Base-by-base conservation (phyloP, 148 eudicot species). In the Gaultheria prostrata region DNA sequence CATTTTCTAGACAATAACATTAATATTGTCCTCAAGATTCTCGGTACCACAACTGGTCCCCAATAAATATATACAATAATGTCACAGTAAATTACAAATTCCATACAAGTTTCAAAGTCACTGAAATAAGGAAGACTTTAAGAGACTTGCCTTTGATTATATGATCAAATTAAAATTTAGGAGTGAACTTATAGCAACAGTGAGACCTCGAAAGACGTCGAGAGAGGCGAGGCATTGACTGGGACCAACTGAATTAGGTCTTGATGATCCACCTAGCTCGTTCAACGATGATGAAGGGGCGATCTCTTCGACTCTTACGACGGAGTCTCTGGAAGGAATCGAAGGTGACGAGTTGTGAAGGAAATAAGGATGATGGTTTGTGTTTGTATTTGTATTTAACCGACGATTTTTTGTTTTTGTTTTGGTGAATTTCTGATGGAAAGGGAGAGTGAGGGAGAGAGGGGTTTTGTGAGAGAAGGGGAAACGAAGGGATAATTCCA, bases 161-260 rank as follows among this genome's bases (percentile, higher is more conserved):
- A 14, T 14, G 24, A 20, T 73, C 10, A 30, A 73, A 71, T 2
- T 39, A 35, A 15, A 63, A n/a, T 56, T 20, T 43, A 12, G 32
- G 50, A 18, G 35, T 33, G 78, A 1, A 67, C 88, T 2, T 87
- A 94, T 97, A 11, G 93, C 93, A 88, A 94, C 88, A 10, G 95
- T 91, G 85, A 93, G 90, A 71, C 98, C 98, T 51, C 98, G 95
- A 87, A 94, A 92, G 61, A 94, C 97, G 84, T 94, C 98, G 80
- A 94, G 96, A 43, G 98, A 93, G 70, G 90, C 85, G 70, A 94
- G 96, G 39, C 98, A 93, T 84, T 85, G 94, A 74, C 85, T 86
- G n/a, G 84, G 80, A 75, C 57, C 70, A 15, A 63, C 53, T 2
- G 86, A 59, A 30, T 24, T 30, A 71, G 80, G 17, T 26, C 45